phyloP scores from a whole-genome alignment of 2,329 filamentous ascomycete species.

The Incumbomyces lentus region DNA sequence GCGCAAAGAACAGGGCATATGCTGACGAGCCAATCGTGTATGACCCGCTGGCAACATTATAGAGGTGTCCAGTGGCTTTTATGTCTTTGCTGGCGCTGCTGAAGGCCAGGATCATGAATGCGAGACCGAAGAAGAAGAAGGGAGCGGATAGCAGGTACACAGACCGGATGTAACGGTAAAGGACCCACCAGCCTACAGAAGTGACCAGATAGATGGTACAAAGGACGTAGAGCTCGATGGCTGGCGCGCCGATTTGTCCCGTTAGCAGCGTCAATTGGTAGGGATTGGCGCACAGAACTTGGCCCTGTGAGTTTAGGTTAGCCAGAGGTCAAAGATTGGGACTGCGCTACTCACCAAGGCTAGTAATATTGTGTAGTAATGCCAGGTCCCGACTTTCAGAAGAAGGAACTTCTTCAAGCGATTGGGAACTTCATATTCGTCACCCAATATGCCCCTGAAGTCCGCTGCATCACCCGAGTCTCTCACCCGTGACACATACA shows the following conservation, averaged over 20 bases:
- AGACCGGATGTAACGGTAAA: slow-evolving; percentile 49
- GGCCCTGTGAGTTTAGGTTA: slow-evolving; percentile 44
- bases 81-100: slow-evolving; percentile 40
- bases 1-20: slow-evolving; percentile 55
- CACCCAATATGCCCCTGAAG: slow-evolving; percentile 44
- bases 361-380: not conserved
- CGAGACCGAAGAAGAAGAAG: slow-evolving; percentile 53
- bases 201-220: slow-evolving; percentile 49
- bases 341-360: slow-evolving; percentile 42
- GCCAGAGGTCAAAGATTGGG: slow-evolving; percentile 47
- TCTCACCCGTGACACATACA: no score
- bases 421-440: slow-evolving; percentile 46
- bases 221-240: slow-evolving; percentile 50
- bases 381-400: slow-evolving; percentile 37
- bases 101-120: slow-evolving; percentile 53
- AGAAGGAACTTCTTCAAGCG: slow-evolving; percentile 47
- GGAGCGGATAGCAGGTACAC: slow-evolving; percentile 48
- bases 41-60: slow-evolving; percentile 50
- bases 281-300: slow-evolving; percentile 55
- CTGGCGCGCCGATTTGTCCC: slow-evolving; percentile 50
- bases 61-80: slow-evolving; percentile 39
- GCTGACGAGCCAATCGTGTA: slow-evolving; percentile 54
- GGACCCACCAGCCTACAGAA: slow-evolving; percentile 52
- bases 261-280: slow-evolving; percentile 59
- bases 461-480: no score